Base-by-base conservation (phyloP, 257 asterid genomes). In the Solanum bukasovii region DNA sequence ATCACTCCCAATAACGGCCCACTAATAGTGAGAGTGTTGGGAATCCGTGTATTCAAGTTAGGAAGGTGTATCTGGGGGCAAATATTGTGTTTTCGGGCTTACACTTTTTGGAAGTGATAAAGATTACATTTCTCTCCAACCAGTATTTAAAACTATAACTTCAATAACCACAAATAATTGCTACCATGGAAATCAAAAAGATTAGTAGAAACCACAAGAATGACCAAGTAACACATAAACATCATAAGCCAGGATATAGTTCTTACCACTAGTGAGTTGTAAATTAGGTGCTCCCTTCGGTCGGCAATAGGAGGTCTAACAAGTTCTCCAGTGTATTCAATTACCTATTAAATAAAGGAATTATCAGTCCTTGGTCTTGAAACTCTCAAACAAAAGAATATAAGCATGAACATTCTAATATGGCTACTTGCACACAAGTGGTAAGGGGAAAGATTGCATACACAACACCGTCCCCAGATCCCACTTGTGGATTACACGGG, bases 291-390 rank as follows among this genome's bases (percentile, higher is more conserved):
- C 85, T 97, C 99, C 90, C 99, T 96, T 90, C 96, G 93, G 93
- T 97, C 99, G 88, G 99, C 99, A 65, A 97, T 94, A 84, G 96
- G 90, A 89, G 98, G 95, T 87, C 98, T 94, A 88, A 97, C 98
- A 88, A 95, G 92, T 93, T 97, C 99, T 65, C 99, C 99, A 84
- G 91, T 91, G 92, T 97, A 97, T 90, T 97, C 99, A 79, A 97
- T 95, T 77, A 97, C 93, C 99, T 97, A 89, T 49, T 84, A 87
- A 70, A 88, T 89, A 88, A 90, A 82, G 89, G 89, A 84, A 59
- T 49, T 79, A 14, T 75, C 52, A 86, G 74, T 68, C 79, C 90
- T 23, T 87, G 82, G 88, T 42, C 33, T 40, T 88, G 81, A 88
- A 87, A 65, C 37, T 72, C 42, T 74, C 37, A 4, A 87, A 71